phyloP scores from a whole-genome alignment of 345 rosid species.

The Citrus mangshanensis region DNA sequence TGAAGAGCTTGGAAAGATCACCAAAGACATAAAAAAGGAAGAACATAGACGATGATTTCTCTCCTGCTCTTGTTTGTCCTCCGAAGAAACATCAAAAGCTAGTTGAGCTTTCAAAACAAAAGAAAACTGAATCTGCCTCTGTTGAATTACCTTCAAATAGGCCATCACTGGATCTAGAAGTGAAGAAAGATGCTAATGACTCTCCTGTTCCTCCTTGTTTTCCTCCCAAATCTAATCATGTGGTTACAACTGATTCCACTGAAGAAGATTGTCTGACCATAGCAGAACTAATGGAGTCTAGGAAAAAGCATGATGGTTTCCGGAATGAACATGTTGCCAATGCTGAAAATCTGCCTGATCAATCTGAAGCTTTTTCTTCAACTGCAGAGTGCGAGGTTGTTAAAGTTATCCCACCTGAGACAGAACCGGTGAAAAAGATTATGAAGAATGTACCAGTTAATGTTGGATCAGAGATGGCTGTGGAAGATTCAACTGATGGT shows the following conservation, averaged over 20 bases:
- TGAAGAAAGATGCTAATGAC: background rate
- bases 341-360: background rate
- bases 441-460: no score
- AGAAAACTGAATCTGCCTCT: background rate
- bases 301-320: background rate
- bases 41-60: background rate
- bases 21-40: background rate
- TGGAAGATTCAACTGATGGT: no score
- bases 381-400: no score
- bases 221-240: background rate
- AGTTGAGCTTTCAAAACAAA: background rate
- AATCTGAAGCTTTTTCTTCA: no score
- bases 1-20: background rate
- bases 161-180: background rate
- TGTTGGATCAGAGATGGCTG: no score
- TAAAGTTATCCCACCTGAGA: no score
- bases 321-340: background rate
- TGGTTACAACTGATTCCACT: background rate
- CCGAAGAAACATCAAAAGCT: background rate
- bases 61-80: background rate
- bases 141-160: background rate
- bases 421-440: no score
- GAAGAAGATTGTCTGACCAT: background rate
- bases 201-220: background rate
- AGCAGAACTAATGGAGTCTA: background rate